phyloP scores from a whole-genome alignment of 2,329 filamentous ascomycete species.

The Verticillium albo-atrum region DNA sequence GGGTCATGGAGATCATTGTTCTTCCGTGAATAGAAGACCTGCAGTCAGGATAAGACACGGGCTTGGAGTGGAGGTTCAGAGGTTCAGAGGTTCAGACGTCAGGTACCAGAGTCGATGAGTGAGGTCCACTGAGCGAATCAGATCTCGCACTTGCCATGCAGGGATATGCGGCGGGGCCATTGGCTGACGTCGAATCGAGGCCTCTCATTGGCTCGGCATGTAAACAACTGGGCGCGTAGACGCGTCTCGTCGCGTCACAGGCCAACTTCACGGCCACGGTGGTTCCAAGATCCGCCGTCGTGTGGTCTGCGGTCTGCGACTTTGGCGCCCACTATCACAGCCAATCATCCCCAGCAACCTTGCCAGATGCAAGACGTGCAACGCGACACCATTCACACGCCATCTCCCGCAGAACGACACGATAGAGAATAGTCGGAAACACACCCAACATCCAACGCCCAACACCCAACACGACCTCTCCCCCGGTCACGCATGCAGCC shows the following conservation, averaged over 20 bases:
- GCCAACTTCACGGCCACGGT: background rate
- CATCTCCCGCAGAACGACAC: background rate
- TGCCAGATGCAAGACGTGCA: background rate
- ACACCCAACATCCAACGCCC: too few species aligned
- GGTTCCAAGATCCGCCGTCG: too few species aligned
- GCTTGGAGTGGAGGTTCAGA: background rate
- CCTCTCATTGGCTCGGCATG: background rate
- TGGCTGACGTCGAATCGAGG: background rate
- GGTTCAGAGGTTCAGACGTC: too few species aligned
- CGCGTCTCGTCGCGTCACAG: constrained; percentile 1
- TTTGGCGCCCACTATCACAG: background rate
- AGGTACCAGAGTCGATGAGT: background rate
- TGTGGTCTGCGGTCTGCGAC: too few species aligned
- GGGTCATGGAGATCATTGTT: background rate
- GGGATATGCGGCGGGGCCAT: background rate
- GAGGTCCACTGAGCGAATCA: background rate
- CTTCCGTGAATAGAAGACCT: background rate
- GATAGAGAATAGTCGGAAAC: too few species aligned
- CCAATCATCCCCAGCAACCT: background rate
- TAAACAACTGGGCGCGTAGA: constrained; percentile 3
- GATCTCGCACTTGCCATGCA: background rate
- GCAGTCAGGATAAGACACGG: background rate
- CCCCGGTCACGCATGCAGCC: background rate
- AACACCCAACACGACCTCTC: background rate
- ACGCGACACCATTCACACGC: background rate